Evolutionary conservation across 179 eudicot species (phyloP).

Genomic region (Beta lomatogona): DNA sequence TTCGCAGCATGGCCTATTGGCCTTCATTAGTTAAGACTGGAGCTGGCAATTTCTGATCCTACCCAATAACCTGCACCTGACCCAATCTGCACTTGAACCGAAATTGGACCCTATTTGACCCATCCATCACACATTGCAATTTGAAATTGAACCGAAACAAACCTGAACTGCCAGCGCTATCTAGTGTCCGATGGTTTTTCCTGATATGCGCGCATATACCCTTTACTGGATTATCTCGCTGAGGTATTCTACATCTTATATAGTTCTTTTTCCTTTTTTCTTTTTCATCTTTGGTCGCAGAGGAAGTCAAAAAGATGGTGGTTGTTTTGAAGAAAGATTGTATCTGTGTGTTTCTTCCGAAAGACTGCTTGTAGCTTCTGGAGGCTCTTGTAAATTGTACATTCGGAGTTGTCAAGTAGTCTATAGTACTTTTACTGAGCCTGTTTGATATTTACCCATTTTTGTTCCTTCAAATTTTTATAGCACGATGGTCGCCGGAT

Average conservation of each 20-base stretch:
- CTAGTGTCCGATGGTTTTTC: no score
- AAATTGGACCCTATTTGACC: no score
- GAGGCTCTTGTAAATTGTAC: conserved; percentile 14
- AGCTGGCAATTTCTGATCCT: no score
- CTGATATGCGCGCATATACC: no score
- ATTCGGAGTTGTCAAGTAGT: neutral
- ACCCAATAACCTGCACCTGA: no score
- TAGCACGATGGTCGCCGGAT: neutral
- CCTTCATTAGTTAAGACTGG: no score
- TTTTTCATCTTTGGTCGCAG: conserved; percentile 25
- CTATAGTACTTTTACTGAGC: neutral
- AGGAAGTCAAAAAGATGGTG: conserved; percentile 48
- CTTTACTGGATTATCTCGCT: neutral
- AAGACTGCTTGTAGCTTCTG: neutral
- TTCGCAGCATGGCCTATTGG: neutral
- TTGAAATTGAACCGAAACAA: no score
- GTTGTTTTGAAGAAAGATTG: conserved; percentile 41
- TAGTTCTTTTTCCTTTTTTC: conserved; percentile 1
- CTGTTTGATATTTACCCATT: neutral
- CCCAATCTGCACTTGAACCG: no score
- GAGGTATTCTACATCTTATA: neutral
- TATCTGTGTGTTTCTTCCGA: neutral
- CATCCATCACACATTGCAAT: no score
- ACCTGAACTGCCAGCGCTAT: no score
- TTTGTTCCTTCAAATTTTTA: neutral